A percentile compares a stretch with the other conserved stretches of the same genome.
Evolutionary conservation across 176 grass and related monocot species (phyloP).

Genomic region (Poa annua): DNA sequence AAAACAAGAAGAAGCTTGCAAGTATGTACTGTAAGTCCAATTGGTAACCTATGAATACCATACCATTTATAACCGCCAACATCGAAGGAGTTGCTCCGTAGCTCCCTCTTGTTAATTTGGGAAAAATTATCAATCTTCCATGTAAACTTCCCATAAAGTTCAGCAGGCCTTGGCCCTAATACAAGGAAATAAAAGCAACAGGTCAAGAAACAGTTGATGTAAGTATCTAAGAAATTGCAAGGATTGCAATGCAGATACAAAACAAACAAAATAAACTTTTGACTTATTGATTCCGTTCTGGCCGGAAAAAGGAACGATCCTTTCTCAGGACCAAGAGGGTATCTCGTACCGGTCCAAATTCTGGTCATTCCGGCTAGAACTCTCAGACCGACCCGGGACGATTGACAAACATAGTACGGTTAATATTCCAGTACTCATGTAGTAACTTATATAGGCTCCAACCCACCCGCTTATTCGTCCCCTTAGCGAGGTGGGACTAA

Average conservation of each 20-base stretch:
- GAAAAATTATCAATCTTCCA: slow-evolving; percentile 99
- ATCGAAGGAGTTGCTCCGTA: slow-evolving; percentile 92
- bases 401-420: neutral
- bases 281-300: neutral
- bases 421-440: neutral
- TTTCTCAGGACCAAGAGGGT: neutral
- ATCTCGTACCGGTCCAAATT: neutral
- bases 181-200: slow-evolving; percentile 46
- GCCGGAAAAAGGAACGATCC: neutral
- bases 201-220: slow-evolving; percentile 31
- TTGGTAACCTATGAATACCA: slow-evolving; percentile 10
- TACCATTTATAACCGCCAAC: slow-evolving; percentile 99
- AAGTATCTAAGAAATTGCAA: neutral
- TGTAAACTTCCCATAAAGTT: slow-evolving; percentile 89
- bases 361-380: neutral
- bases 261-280: slow-evolving; percentile 28
- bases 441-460: neutral
- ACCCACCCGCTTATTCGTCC: neutral
- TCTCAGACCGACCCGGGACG: neutral
- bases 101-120: slow-evolving; percentile 95
- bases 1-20: slow-evolving; percentile 33
- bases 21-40: neutral
- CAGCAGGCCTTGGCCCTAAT: slow-evolving; percentile 85
- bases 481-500: neutral
- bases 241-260: slow-evolving; percentile 31